Conservation (phyloP, 371 early-diverging fungal genomes). For the Mucor plumbeus region DNA sequence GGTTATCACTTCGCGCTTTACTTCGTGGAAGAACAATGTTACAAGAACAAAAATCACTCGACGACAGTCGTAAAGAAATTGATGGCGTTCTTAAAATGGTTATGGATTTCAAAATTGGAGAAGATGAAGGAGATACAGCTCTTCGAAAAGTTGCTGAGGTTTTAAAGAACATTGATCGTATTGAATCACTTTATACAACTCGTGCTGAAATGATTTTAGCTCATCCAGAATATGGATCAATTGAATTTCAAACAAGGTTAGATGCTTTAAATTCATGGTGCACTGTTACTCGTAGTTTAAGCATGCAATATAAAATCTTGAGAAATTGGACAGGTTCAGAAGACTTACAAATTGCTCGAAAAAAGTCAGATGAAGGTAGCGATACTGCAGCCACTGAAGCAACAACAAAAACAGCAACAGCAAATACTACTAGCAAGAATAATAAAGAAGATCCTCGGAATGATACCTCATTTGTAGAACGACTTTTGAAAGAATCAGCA, state of each 20-base stretch:
- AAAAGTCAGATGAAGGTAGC: conserved; percentile 13
- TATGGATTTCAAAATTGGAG: conserved; percentile 65
- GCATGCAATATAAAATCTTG: conserved; percentile 75
- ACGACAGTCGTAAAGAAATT: conserved; percentile 69
- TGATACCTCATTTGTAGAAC: conserved; percentile 81
- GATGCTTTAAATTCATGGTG: conserved; percentile 82
- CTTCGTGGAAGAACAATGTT: conserved; percentile 64
- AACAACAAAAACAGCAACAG: conserved; percentile 13
- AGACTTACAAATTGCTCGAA: conserved; percentile 67
- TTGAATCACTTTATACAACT: conserved; percentile 81
- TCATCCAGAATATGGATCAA: conserved; percentile 74
- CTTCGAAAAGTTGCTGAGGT: conserved; percentile 70
- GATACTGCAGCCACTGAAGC: neutral
- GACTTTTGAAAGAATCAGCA: conserved; percentile 82
- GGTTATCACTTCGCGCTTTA: conserved; percentile 77
- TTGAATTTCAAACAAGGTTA: conserved; percentile 70
- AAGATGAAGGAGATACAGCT: conserved; percentile 43
- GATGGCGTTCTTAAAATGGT: conserved; percentile 68
- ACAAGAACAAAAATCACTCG: conserved; percentile 73
- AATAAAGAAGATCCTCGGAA: conserved; percentile 22
- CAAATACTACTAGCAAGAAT: neutral
- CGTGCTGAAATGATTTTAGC: conserved; percentile 67
- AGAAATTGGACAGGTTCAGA: conserved; percentile 86
- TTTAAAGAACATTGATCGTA: conserved; percentile 74
- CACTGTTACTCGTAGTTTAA: conserved; percentile 72